Conservation (phyloP, 305 asterid genomes). For the Galium porrigens region DNA sequence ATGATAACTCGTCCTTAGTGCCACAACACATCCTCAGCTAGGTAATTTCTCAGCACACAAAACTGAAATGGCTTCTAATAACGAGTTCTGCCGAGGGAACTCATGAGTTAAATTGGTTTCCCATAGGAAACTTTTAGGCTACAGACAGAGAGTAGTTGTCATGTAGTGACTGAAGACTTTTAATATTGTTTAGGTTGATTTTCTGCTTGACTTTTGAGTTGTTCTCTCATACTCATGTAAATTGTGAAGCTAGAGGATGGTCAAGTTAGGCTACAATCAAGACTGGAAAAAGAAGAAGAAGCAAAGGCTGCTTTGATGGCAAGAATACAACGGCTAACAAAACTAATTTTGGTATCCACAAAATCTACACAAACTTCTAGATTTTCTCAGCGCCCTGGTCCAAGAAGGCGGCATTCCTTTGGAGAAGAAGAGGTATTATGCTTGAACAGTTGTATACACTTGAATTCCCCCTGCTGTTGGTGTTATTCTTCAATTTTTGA, state of each 20-base stretch:
- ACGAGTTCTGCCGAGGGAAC: background rate
- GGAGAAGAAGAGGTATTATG: slow-evolving; percentile 93
- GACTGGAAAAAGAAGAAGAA: slow-evolving; percentile 98
- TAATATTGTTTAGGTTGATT: background rate
- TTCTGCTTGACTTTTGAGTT: slow-evolving; percentile 1
- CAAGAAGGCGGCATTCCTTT: slow-evolving; percentile 88
- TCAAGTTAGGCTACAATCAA: slow-evolving; percentile 88
- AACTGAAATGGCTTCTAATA: background rate
- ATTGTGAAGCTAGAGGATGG: slow-evolving; percentile 91
- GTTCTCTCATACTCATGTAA: slow-evolving; percentile 15
- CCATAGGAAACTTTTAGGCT: background rate
- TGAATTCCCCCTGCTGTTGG: background rate
- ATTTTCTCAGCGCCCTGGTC: slow-evolving; percentile 56
- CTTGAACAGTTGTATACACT: background rate
- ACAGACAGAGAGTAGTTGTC: background rate
- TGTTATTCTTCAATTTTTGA: background rate
- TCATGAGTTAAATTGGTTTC: background rate
- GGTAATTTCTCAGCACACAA: background rate
- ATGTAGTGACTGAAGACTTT: background rate
- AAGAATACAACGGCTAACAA: slow-evolving; percentile 89
- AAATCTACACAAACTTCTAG: slow-evolving; percentile 70
- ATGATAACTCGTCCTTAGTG: background rate
- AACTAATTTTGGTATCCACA: slow-evolving; percentile 85
- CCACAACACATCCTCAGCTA: no score
- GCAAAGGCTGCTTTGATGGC: slow-evolving; percentile 94